Evolutionary conservation across 805 yeast species (phyloP).

Genomic region (Pichia nanzhaoensis): DNA sequence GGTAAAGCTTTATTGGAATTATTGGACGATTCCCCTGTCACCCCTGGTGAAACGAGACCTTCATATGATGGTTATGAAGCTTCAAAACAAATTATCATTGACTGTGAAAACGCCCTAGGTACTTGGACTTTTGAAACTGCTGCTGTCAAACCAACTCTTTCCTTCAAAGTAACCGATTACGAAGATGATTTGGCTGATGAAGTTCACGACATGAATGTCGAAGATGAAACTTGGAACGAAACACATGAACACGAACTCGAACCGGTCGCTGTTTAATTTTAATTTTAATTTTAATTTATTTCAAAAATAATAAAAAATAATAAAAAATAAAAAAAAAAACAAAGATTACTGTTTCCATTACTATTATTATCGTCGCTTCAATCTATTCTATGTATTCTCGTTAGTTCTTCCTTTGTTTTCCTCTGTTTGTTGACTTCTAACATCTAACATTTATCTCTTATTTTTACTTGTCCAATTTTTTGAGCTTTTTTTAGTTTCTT

Average conservation of each 20-base stretch:
- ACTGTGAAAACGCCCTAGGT: conserved; percentile 76
- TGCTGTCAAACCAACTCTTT: conserved; percentile 73
- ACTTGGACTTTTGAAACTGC: conserved; percentile 82
- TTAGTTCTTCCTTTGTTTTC: neutral
- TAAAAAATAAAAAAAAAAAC: neutral
- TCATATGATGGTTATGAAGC: conserved; percentile 87
- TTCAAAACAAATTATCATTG: conserved; percentile 79
- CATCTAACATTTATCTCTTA: neutral
- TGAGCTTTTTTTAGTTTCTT: neutral
- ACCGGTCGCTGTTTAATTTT: conserved; percentile 22
- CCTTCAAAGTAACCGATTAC: conserved; percentile 44
- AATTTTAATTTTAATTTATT: neutral
- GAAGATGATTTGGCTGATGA: conserved; percentile 42
- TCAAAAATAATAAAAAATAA: neutral
- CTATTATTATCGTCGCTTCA: neutral
- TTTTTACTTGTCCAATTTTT: neutral
- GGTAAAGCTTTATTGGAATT: conserved; percentile 82
- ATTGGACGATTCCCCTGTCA: conserved; percentile 77
- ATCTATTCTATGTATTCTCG: conserved; percentile 1
- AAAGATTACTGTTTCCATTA: neutral
- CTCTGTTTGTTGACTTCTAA: neutral
- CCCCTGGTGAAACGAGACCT: conserved; percentile 90
- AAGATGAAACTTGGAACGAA: conserved; percentile 39
- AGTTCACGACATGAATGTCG: conserved; percentile 42
- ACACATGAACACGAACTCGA: conserved; percentile 13